Base-by-base conservation (phyloP, 441 rosid genomes). In the Adansonia grandidieri region DNA sequence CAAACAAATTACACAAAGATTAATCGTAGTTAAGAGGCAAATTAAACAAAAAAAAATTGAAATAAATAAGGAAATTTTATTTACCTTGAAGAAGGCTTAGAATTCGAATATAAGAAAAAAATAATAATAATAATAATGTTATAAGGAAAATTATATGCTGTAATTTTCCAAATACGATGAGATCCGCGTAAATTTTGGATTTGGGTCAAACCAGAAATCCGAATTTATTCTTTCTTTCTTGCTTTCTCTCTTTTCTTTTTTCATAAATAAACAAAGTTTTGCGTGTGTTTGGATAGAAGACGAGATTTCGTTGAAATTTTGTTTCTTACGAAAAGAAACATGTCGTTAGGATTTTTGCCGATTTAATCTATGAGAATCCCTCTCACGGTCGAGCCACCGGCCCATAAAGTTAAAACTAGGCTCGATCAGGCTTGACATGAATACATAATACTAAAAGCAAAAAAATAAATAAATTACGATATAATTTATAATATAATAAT, bases 81-180 rank as follows among this genome's bases (percentile, higher is more conserved):
- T 71, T 15, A 71, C 74, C 74, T 71, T 15, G 61, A 28, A 24
- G 58, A 28, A 71, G 74, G 61, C 47, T 14, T 13, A 51, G 44
- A 32, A 51, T 4, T 3, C 15, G 45, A 71, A 15, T 14, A 50
- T 7, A 22, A 60, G 65, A 20, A 24, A 9, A 60, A 60, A 24
- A 20, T 7, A 22, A 2, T 1, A 20, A 56, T 7, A 37, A 37
- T 3, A 0, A 13, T 47, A 24, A n/a, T 11, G 42, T 32, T 14
- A 6, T 6, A 20, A 22, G 0, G 54, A 5, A 47, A 70, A 13
- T 14, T 14, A 50, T 3, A 70, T 2, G 74, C 61, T 3, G 7
- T 4, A 22, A 7, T 24, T 50, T 50, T 51, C 17, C 74, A 51
- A 15, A 70, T 7, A 51, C 14, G 73, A 47, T 15, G 22, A 70